phyloP scores from a whole-genome alignment of 345 rosid genomes.

The Syzygium jambos region DNA sequence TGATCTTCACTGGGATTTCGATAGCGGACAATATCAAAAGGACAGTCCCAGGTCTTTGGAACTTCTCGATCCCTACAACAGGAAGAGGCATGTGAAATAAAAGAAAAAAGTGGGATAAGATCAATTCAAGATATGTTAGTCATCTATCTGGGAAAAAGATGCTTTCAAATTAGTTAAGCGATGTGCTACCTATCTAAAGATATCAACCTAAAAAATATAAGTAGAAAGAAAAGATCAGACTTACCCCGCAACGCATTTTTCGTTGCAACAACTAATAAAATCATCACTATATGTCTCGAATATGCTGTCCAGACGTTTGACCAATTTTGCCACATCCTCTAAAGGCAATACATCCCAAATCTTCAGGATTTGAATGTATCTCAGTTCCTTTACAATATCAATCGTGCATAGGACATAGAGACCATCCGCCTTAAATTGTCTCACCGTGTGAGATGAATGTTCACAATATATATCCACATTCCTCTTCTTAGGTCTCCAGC shows the following conservation, averaged over 20 bases:
- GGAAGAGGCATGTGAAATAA: background rate
- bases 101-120: background rate
- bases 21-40: constrained; percentile 15
- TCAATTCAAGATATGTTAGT: background rate
- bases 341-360: constrained; percentile 44
- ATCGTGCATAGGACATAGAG: constrained; percentile 24
- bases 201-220: background rate
- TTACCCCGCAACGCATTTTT: constrained; percentile 40
- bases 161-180: background rate
- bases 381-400: constrained; percentile 22
- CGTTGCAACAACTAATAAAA: constrained; percentile 30
- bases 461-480: constrained; percentile 19
- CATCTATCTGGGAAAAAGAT: background rate
- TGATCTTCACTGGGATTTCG: constrained; percentile 6
- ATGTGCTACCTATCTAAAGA: background rate
- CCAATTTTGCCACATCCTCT: constrained; percentile 26
- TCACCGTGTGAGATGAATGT: constrained; percentile 25
- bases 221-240: background rate
- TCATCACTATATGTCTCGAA: constrained; percentile 27
- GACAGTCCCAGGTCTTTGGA: constrained; percentile 26
- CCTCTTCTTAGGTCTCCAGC: constrained; percentile 41
- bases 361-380: constrained; percentile 32
- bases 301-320: constrained; percentile 28
- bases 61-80: constrained; percentile 29
- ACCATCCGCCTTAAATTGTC: constrained; percentile 29